Conservation (phyloP, 345 rosid genomes). For the Hevea brasiliensis region DNA sequence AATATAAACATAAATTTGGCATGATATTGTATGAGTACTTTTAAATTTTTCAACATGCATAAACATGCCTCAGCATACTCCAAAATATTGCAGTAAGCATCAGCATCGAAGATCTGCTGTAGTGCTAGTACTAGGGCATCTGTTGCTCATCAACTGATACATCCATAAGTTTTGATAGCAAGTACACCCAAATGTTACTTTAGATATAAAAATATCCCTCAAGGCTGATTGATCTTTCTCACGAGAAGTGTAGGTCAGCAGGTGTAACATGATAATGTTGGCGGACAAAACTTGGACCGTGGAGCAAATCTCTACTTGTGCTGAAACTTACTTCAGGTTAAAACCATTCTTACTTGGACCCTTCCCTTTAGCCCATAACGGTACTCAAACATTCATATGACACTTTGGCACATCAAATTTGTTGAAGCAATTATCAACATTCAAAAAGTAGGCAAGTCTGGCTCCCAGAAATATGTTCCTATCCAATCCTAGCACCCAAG, state of each 20-base stretch:
- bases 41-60: not conserved
- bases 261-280: too few species aligned
- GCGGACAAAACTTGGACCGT: too few species aligned
- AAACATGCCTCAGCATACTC: not conserved
- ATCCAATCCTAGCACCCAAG: not conserved
- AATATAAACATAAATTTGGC: not conserved
- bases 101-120: not conserved
- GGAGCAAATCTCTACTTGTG: not conserved
- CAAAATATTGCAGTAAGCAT: not conserved
- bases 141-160: too few species aligned
- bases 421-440: not conserved
- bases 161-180: not conserved
- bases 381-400: not conserved
- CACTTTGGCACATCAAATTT: not conserved
- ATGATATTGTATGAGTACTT: not conserved
- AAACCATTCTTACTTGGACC: not conserved
- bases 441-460: not conserved
- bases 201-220: not conserved
- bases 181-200: not conserved
- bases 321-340: not conserved
- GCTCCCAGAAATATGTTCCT: not conserved
- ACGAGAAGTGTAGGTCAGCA: not conserved
- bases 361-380: not conserved
- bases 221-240: not conserved
- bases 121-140: too few species aligned